A percentile compares a stretch with the other conserved stretches of the same genome.
Conservation (phyloP, 768 basidiomycete species). For the Leccinum rimulosum region DNA sequence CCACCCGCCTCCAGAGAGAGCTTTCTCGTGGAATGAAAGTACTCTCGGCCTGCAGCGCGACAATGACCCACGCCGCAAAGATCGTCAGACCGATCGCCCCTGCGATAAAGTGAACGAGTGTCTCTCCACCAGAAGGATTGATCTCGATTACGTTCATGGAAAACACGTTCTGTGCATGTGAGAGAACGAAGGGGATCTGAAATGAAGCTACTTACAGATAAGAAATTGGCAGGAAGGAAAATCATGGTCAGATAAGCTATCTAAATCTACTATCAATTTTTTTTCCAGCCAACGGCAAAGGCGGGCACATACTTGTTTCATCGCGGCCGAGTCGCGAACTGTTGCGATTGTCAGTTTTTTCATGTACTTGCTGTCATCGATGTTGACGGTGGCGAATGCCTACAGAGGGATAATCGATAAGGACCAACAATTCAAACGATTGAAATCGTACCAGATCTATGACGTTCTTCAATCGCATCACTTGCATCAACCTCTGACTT, state of each 20-base stretch:
- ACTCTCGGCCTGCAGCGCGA: slow-evolving; percentile 46
- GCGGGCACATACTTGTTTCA: slow-evolving; percentile 29
- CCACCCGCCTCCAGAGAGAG: slow-evolving; percentile 15
- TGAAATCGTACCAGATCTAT: slow-evolving; percentile 30
- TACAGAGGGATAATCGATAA: slow-evolving; percentile 16
- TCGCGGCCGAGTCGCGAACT: slow-evolving; percentile 41
- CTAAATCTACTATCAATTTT: slow-evolving; percentile 1
- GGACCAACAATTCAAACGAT: not conserved
- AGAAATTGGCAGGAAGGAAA: slow-evolving; percentile 55
- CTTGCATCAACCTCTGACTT: slow-evolving; percentile 28
- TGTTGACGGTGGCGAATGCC: slow-evolving; percentile 62
- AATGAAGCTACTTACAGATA: slow-evolving; percentile 23
- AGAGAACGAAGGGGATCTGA: not conserved
- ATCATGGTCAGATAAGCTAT: slow-evolving; percentile 56
- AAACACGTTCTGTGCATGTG: slow-evolving; percentile 42
- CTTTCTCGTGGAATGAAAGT: slow-evolving; percentile 17
- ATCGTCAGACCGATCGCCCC: slow-evolving; percentile 46
- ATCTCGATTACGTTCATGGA: slow-evolving; percentile 56
- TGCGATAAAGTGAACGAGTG: slow-evolving; percentile 39
- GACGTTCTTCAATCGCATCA: slow-evolving; percentile 31
- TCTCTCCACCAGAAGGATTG: slow-evolving; percentile 24
- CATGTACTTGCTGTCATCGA: slow-evolving; percentile 53
- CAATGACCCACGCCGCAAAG: slow-evolving; percentile 51
- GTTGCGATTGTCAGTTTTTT: slow-evolving; percentile 46
- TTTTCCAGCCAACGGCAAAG: not conserved